Percentiles rank a stretch among this genome's conserved stretches.
Evolutionary conservation across 2,329 filamentous ascomycete species (phyloP).

Genomic region (Venturiaceae sp.): DNA sequence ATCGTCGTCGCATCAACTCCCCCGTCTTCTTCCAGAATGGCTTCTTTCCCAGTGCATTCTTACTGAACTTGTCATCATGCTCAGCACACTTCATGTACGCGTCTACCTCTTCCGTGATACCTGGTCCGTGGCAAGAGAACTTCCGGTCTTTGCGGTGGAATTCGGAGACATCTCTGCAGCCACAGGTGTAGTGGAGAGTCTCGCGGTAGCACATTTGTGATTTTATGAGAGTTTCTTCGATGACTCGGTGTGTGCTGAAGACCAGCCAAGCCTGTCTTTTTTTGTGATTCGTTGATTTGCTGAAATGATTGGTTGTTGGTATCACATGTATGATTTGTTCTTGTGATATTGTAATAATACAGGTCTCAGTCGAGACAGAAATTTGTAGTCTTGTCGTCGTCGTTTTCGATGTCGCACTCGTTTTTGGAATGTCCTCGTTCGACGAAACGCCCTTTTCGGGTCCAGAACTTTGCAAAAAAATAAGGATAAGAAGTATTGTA

Average conservation of each 20-base stretch:
- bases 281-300: no score
- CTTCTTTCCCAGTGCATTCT: background rate
- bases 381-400: no score
- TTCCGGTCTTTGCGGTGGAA: background rate
- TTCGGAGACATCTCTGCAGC: background rate
- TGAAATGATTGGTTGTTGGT: no score
- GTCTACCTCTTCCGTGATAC: background rate
- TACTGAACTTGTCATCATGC: background rate
- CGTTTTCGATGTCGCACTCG: background rate
- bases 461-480: background rate
- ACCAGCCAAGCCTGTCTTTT: no score
- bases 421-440: background rate
- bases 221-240: no score
- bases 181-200: background rate
- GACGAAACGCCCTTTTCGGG: background rate
- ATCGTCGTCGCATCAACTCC: background rate
- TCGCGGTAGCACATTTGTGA: constrained; percentile 1
- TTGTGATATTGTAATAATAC: no score
- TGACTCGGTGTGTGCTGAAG: no score
- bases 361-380: no score
- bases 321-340: no score
- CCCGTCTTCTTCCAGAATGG: background rate
- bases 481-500: background rate
- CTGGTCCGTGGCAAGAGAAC: background rate
- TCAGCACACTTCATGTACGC: background rate